These are phyloP conservation scores for Emericellopsis cladophorae DNA, from an alignment of 2,329 filamentous ascomycete genomes.

Conservation along the genomic window DNA sequence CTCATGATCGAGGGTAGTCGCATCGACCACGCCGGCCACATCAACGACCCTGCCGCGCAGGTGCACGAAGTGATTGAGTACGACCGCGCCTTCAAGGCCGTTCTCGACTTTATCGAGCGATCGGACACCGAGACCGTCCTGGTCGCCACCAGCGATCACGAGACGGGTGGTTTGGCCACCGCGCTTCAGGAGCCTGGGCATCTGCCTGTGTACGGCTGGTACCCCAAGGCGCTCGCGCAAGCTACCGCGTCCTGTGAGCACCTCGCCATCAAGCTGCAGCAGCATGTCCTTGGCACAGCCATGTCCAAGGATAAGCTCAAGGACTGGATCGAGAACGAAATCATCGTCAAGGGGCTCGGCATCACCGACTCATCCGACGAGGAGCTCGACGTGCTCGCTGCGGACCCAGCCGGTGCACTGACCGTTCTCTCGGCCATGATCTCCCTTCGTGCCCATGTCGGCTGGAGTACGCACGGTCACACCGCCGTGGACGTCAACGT, in stretches of 20 bases:
- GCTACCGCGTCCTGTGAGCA: slow-evolving; percentile 70
- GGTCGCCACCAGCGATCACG: slow-evolving; percentile 87
- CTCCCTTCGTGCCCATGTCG: slow-evolving; percentile 75
- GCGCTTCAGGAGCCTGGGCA: slow-evolving; percentile 53
- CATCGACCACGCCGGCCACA: slow-evolving; percentile 89
- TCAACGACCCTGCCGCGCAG: slow-evolving; percentile 72
- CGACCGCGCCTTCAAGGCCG: slow-evolving; percentile 71
- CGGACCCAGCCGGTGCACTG: slow-evolving; percentile 39
- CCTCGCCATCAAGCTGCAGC: slow-evolving; percentile 48
- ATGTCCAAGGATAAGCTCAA: slow-evolving; percentile 23
- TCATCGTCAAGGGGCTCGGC: slow-evolving; percentile 61
- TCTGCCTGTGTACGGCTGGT: slow-evolving; percentile 58
- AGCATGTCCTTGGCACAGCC: slow-evolving; percentile 32
- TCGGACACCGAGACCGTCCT: slow-evolving; percentile 66
- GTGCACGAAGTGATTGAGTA: slow-evolving; percentile 93
- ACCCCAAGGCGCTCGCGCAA: slow-evolving; percentile 62
- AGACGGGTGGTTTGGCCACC: slow-evolving; percentile 79
- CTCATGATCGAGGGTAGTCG: slow-evolving; percentile 96
- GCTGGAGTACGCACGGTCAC: slow-evolving; percentile 92
- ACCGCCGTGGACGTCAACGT: slow-evolving; percentile 93
- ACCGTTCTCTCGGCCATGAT: slow-evolving; percentile 70
- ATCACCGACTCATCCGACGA: slow-evolving; percentile 58
- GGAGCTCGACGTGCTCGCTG: slow-evolving; percentile 57
- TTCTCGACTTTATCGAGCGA: slow-evolving; percentile 71
- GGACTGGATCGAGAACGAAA: slow-evolving; percentile 53